Percentiles rank a stretch among this genome's conserved stretches.
Evolutionary conservation across 1,284 basidiomycete species (phyloP).

Genomic region (Irpex sp.): DNA sequence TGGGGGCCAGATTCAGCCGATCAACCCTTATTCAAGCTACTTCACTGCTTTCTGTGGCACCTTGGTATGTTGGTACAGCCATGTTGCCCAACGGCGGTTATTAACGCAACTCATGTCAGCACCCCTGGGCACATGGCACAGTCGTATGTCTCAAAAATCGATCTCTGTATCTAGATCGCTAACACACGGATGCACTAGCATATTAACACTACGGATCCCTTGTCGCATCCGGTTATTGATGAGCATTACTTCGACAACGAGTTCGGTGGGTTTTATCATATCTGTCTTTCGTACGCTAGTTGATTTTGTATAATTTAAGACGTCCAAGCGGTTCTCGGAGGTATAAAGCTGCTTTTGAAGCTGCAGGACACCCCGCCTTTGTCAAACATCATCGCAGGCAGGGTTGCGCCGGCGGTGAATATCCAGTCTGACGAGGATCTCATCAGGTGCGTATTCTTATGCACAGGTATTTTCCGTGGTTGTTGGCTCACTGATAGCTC

Average conservation of each 20-base stretch:
- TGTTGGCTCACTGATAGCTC: neutral
- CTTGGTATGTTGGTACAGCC: neutral
- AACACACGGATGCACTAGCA: neutral
- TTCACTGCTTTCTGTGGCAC: conserved; percentile 4
- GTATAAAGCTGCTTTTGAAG: neutral
- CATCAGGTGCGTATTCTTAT: neutral
- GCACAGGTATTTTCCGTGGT: neutral
- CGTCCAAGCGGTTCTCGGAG: neutral
- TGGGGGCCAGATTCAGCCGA: neutral
- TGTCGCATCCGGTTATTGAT: conserved; percentile 5
- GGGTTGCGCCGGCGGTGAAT: neutral
- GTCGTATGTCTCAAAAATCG: conserved; percentile 4
- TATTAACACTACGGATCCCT: conserved; percentile 4
- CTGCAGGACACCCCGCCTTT: neutral
- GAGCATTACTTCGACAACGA: conserved; percentile 1
- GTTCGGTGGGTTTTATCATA: conserved; percentile 2
- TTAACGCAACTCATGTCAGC: neutral
- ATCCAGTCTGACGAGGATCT: conserved; percentile 5
- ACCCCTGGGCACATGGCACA: conserved; percentile 7
- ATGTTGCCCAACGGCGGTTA: neutral
- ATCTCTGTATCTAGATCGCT: neutral
- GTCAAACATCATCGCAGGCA: neutral
- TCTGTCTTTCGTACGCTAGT: neutral
- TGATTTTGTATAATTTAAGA: neutral
- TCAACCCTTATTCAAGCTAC: conserved; percentile 3